A percentile compares a stretch with the other conserved stretches of the same genome.
Conservation (phyloP, 352 stramenopile genomes). For the Phytophthora brassicae region DNA sequence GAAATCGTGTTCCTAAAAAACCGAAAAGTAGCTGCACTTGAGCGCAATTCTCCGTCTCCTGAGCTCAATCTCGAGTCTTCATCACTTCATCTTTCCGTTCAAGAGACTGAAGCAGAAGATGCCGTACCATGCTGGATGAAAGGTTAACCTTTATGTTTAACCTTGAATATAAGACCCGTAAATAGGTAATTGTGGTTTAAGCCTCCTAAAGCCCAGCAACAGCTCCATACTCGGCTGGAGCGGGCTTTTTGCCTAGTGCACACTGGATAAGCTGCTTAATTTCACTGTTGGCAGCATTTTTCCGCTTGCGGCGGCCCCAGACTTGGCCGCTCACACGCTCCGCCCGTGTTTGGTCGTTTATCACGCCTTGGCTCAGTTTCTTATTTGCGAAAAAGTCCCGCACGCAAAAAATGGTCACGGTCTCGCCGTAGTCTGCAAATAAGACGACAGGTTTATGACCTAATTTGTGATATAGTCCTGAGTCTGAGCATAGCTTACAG, state of each 20-base stretch:
- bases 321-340: conserved; percentile 52
- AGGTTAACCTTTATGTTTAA: conserved; percentile 15
- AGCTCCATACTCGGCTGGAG: conserved; percentile 15
- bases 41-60: background rate
- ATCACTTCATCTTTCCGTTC: background rate
- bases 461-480: background rate
- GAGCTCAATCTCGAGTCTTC: background rate
- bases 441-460: too few relatives aligned
- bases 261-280: conserved; percentile 48
- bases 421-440: conserved; percentile 72
- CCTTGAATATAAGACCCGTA: conserved; percentile 1
- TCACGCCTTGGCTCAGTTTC: conserved; percentile 66
- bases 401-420: conserved; percentile 76
- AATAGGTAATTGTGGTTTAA: conserved; percentile 8
- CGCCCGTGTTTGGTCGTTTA: conserved; percentile 75
- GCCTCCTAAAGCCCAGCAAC: background rate
- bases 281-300: conserved; percentile 21
- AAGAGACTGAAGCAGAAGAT: conserved; percentile 23
- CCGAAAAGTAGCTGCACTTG: conserved; percentile 25
- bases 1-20: conserved; percentile 67
- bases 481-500: conserved; percentile 62
- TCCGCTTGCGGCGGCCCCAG: conserved; percentile 37
- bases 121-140: conserved; percentile 51
- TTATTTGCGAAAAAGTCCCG: conserved; percentile 72
- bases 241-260: conserved; percentile 40